A percentile compares a stretch with the other conserved stretches of the same genome.
These are phyloP conservation scores for Suillus fuscotomentosus DNA, from an alignment of 768 basidiomycete species.

Conservation along the genomic window DNA sequence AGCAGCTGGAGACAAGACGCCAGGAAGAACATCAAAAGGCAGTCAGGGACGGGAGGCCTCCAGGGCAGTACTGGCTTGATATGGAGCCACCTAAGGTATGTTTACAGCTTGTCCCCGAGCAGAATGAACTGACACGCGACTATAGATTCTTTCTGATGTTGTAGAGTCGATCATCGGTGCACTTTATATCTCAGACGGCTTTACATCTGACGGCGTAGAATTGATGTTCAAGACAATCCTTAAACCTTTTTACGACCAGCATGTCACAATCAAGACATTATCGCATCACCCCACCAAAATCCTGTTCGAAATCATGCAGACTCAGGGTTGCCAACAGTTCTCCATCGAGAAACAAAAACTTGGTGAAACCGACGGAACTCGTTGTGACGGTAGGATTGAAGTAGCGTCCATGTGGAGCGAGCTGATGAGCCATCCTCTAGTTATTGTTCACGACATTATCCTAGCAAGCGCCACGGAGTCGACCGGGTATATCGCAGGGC, in stretches of 20 bases:
- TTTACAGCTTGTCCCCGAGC: background rate
- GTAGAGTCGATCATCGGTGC: slow-evolving; percentile 81
- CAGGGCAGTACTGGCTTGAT: slow-evolving; percentile 78
- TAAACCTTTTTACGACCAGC: slow-evolving; percentile 76
- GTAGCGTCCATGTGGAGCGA: slow-evolving; percentile 9
- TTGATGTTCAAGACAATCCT: slow-evolving; percentile 65
- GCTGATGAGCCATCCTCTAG: slow-evolving; percentile 36
- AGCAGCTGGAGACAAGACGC: slow-evolving; percentile 44
- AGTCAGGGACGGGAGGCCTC: slow-evolving; percentile 44
- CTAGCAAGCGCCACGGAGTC: slow-evolving; percentile 57
- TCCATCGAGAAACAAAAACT: slow-evolving; percentile 53
- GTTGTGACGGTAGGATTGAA: slow-evolving; percentile 50
- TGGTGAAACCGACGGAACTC: slow-evolving; percentile 32
- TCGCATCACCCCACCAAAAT: slow-evolving; percentile 77
- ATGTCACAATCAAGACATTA: slow-evolving; percentile 70
- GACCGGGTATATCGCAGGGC: slow-evolving; percentile 52
- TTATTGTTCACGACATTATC: slow-evolving; percentile 64
- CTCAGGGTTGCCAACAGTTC: slow-evolving; percentile 68
- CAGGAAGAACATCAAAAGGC: slow-evolving; percentile 47
- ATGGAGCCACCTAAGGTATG: slow-evolving; percentile 75
- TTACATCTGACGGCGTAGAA: slow-evolving; percentile 58
- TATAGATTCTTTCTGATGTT: slow-evolving; percentile 72
- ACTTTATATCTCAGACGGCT: slow-evolving; percentile 74
- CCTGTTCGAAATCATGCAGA: slow-evolving; percentile 71
- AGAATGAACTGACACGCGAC: slow-evolving; percentile 4